Evolutionary conservation across 2,329 filamentous ascomycete species (phyloP), one percentile per base, ranked within the genome.

Genomic region (Colletotrichum phormii): DNA sequence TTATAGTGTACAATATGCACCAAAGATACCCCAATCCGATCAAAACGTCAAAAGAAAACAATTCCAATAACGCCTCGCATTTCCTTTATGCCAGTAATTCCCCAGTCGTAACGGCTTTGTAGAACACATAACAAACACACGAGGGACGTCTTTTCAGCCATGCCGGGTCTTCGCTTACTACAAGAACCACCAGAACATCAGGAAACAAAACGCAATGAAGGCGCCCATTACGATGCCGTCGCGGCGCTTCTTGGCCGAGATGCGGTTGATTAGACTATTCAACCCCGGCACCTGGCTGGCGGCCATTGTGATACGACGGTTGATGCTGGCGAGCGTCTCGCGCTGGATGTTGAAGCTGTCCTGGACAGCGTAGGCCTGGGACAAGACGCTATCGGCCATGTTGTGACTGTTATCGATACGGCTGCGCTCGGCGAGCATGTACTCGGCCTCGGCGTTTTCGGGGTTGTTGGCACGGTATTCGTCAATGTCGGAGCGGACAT

Each of bases 331-430:
- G 74, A 99, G 84, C 31, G 93, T 96, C 86, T 98, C 95, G 74
- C 95, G 89, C 86, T 99, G 97, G 68, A 95, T 79, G 15, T 90
- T 88, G 81, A 99, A 98, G 82, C 88, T 95, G 84, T 98, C 95
- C 81, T 98, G 97, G 65, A 98, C 95, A 12, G 96, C 95, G 84
- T 99, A 99, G 8, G 97, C 97, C 86, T 98, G 97, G 80, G 93
- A 95, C 72, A 99, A 87, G 42, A 99, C 95, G 75, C 90, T 93
- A 82, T 99, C 97, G 60, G 95, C 93, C 87, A 97, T 92, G 77
- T 91, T 93, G 83, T 98, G 93, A 79, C 94, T 97, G 81, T 95
- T 93, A 80, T 99, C 97, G 79, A 99, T 91, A 75, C 94, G 90
- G 74, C 88, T 86, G 64, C 97, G 90, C 88, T 99, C 97, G 78